Conservation (phyloP, 2,329 filamentous ascomycete species). For the Zalaria sp. region DNA sequence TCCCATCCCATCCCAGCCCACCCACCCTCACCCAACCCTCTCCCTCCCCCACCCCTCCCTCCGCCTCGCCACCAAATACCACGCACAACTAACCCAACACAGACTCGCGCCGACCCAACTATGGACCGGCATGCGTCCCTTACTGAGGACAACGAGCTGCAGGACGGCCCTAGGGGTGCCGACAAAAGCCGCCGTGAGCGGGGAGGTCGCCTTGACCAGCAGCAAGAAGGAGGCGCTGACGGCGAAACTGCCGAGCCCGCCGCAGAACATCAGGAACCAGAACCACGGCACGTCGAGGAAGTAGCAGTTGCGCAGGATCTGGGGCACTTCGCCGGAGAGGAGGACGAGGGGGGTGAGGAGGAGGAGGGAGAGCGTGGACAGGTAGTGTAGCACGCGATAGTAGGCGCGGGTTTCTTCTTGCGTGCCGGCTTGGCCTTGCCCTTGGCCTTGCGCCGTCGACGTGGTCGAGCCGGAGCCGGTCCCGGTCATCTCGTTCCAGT, state of each 20-base stretch:
- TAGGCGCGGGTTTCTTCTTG: constrained; percentile 36
- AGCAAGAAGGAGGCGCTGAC: constrained; percentile 35
- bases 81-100: constrained; percentile 35
- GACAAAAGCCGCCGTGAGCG: constrained; percentile 36
- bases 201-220: constrained; percentile 35
- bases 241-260: constrained; percentile 32
- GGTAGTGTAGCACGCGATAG: constrained; percentile 38
- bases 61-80: constrained; percentile 31
- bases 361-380: constrained; percentile 33
- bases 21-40: not conserved
- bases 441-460: too few relatives aligned
- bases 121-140: constrained; percentile 34
- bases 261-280: constrained; percentile 38
- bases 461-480: too few relatives aligned
- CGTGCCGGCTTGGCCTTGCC: constrained; percentile 13
- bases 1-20: not conserved
- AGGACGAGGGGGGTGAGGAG: constrained; percentile 35
- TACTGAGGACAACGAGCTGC: constrained; percentile 31
- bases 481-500: too few relatives aligned
- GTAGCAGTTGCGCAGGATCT: constrained; percentile 38
- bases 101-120: constrained; percentile 38
- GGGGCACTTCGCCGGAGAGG: constrained; percentile 33
- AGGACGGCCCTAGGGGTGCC: constrained; percentile 34
- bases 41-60: constrained; percentile 20
- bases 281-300: constrained; percentile 42